Evolutionary conservation across 129 eudicot species (phyloP).

Genomic region (Saussurea involucrata): DNA sequence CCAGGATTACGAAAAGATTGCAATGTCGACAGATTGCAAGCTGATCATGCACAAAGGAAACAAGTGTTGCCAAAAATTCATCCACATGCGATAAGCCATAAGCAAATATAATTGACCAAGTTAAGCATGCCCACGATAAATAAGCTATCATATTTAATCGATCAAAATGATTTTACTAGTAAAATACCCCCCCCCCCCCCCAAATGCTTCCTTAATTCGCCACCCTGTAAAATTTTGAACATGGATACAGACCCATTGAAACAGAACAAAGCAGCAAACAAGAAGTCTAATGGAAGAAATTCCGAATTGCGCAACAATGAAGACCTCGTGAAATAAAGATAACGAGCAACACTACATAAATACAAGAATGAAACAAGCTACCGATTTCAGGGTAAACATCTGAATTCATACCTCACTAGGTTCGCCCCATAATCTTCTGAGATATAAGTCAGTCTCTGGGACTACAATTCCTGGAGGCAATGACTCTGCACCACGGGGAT

Average conservation of each 20-base stretch:
- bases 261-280: not conserved
- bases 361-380: not conserved
- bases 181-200: not conserved
- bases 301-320: not conserved
- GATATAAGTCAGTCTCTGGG: slow-evolving; percentile 74
- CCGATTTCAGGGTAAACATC: not conserved
- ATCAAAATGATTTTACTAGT: not conserved
- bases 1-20: not conserved
- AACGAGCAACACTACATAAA: not conserved
- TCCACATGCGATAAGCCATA: not conserved
- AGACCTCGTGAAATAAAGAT: not conserved
- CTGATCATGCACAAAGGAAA: not conserved
- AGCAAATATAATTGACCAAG: not conserved
- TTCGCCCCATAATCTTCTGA: slow-evolving; percentile 97
- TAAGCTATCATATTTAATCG: not conserved
- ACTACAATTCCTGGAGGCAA: slow-evolving; percentile 98
- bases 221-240: not conserved
- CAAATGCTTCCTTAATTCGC: not conserved
- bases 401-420: slow-evolving; percentile 77
- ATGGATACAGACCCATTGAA: not conserved
- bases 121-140: not conserved
- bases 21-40: not conserved
- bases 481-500: slow-evolving; percentile 97
- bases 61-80: not conserved
- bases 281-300: not conserved